Percentiles rank a stretch among this genome's conserved stretches.
phyloP scores from a whole-genome alignment of 768 basidiomycete genomes.

The Naganishia vishniacii region DNA sequence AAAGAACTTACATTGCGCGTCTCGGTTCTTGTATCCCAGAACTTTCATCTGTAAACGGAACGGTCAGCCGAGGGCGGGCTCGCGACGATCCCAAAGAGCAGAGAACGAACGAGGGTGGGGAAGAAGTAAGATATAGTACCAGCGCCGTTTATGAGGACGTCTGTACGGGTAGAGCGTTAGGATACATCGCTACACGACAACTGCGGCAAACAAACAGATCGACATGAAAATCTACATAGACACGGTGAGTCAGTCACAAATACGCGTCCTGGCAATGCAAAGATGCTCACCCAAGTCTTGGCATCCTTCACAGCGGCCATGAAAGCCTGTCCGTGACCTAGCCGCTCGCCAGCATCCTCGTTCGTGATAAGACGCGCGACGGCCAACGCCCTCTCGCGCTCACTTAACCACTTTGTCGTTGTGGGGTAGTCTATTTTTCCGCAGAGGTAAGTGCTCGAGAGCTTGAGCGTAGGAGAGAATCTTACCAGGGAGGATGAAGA shows the following conservation, averaged over 20 bases:
- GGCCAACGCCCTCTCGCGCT: constrained; percentile 36
- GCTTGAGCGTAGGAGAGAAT: neutral
- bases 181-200: too few species aligned
- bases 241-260: neutral
- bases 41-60: constrained; percentile 23
- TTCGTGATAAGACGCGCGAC: constrained; percentile 30
- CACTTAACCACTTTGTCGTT: constrained; percentile 40
- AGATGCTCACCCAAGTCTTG: constrained; percentile 39
- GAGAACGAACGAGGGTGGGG: constrained; percentile 36
- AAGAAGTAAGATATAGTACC: constrained; percentile 48
- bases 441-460: neutral
- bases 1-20: constrained; percentile 37
- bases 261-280: too few species aligned
- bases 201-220: neutral
- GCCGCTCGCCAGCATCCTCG: constrained; percentile 29
- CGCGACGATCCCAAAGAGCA: too few species aligned
- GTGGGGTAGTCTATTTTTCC: constrained; percentile 38
- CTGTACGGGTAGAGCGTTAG: neutral
- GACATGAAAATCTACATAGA: neutral
- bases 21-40: constrained; percentile 41
- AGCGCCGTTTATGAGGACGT: constrained; percentile 37
- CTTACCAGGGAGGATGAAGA: constrained; percentile 41
- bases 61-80: neutral
- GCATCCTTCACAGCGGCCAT: constrained; percentile 40
- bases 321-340: constrained; percentile 40